Base-by-base conservation (phyloP, 495 filamentous ascomycete species). In the Letharia columbiana region DNA sequence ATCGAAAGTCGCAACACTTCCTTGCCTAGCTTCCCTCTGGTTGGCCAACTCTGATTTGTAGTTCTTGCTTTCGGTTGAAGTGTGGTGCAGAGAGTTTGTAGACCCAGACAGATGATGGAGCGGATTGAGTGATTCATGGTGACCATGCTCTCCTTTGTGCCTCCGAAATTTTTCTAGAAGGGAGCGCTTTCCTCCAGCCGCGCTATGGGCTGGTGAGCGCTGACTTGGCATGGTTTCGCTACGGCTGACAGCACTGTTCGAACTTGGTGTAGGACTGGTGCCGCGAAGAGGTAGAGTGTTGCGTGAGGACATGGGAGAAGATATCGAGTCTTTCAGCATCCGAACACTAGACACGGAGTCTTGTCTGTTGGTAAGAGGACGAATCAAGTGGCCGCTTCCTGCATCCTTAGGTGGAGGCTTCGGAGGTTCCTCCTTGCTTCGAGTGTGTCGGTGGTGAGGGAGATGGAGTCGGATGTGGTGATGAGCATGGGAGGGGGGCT, bases 181-280 rank as follows among this genome's bases (percentile, higher is more conserved):
- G 23, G 84, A 85, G 37, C 87, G 81, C 71, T 90, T 91, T 31
- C 58, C 33, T 28, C 78, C 78, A 10, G 83, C 78, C n/a, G 74
- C 80, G 2, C 77, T 80, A 0, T 69, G 45, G 10, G 83, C 75
- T 8, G 79, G 88, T 3, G 89, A 91, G 50, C 78, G 78, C 68
- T 87, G 84, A 33, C 81, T 82, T 54, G 83, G 79, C 33, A 72
- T 68, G 35, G 72, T 72, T 50, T 77, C 75, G n/a, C 73, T 74
- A 68, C 81, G 78, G 65, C 77, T 77, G n/a, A 77, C 72, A 66
- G 69, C 76, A 68, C 89, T 88, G 67, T 81, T 83, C 17, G 80
- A 78, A 72, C 87, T 94, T 28, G 87, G 87, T 3, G 89, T 89
- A 17, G 91, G 90, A 72, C 89, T 96, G 39, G 86, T 84, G 5